phyloP scores from a whole-genome alignment of 352 stramenopile genomes.

The Phytophthora boehmeriae region DNA sequence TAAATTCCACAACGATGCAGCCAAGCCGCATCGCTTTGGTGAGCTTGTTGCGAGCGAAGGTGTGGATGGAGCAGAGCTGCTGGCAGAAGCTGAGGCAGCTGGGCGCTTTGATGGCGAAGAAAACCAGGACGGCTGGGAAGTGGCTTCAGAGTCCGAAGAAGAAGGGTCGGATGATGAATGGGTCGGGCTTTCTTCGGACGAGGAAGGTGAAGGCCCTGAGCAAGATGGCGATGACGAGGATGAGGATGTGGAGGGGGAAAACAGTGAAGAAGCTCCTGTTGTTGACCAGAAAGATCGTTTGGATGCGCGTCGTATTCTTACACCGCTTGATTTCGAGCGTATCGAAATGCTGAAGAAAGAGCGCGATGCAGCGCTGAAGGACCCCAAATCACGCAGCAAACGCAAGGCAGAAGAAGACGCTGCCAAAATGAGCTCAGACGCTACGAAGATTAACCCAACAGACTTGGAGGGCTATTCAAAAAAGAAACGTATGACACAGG shows the following conservation, averaged over 20 bases:
- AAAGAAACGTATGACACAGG: conserved; percentile 89
- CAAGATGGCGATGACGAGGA: conserved; percentile 50
- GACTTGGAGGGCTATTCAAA: conserved; percentile 90
- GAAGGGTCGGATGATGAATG: conserved; percentile 74
- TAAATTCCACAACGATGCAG: conserved; percentile 87
- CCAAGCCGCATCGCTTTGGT: conserved; percentile 90
- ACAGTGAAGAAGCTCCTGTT: conserved; percentile 42
- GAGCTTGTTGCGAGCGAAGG: conserved; percentile 91
- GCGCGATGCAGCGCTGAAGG: conserved; percentile 76
- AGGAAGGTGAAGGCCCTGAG: conserved; percentile 54
- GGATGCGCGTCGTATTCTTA: conserved; percentile 88
- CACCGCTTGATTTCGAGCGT: conserved; percentile 88
- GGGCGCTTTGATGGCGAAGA: conserved; percentile 84
- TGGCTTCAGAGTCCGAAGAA: conserved; percentile 72
- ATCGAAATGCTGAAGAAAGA: conserved; percentile 93
- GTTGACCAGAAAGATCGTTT: conserved; percentile 79
- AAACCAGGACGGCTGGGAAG: conserved; percentile 83
- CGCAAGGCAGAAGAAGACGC: conserved; percentile 79
- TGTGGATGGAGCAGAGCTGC: conserved; percentile 96
- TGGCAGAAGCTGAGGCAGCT: conserved; percentile 81
- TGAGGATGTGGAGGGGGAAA: conserved; percentile 52
- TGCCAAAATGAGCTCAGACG: conserved; percentile 49
- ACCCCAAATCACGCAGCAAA: conserved; percentile 83
- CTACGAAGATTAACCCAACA: conserved; percentile 74
- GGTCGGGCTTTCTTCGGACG: conserved; percentile 70